phyloP scores from a whole-genome alignment of 1,284 basidiomycete genomes.

The Laetiporus sulphureus region DNA sequence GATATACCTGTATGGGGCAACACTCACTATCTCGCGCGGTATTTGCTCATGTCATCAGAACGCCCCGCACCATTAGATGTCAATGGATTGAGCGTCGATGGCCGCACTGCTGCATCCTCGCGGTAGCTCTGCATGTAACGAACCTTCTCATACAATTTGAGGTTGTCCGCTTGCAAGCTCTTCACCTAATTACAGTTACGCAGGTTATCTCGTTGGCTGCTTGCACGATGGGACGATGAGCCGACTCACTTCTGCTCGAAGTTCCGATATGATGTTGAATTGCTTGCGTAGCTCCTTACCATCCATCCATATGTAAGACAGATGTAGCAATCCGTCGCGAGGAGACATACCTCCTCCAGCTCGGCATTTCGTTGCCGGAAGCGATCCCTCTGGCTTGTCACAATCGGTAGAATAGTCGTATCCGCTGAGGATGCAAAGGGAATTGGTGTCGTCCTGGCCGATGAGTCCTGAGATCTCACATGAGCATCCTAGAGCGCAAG shows the following conservation, averaged over 20 bases:
- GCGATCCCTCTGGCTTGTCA: constrained; percentile 92
- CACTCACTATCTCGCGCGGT: constrained; percentile 71
- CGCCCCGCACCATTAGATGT: constrained; percentile 36
- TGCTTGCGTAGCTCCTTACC: constrained; percentile 90
- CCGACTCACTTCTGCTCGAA: constrained; percentile 77
- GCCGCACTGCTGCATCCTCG: constrained; percentile 50
- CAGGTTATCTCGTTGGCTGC: not conserved
- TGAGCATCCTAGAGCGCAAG: not conserved
- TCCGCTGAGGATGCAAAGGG: constrained; percentile 73
- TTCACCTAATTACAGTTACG: constrained; percentile 17
- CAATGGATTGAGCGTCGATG: constrained; percentile 63
- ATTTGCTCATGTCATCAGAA: constrained; percentile 80
- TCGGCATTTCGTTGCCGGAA: constrained; percentile 95
- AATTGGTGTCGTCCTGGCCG: constrained; percentile 50
- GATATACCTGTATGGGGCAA: too few relatives aligned
- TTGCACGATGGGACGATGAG: not conserved
- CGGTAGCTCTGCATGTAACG: constrained; percentile 94
- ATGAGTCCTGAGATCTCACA: constrained; percentile 31
- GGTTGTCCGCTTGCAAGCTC: constrained; percentile 83
- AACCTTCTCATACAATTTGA: constrained; percentile 95
- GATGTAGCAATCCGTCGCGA: not conserved
- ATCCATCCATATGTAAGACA: too few relatives aligned
- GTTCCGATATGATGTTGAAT: constrained; percentile 87
- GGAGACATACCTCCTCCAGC: constrained; percentile 72
- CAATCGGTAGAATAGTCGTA: constrained; percentile 90